These are phyloP conservation scores for Betula pendula DNA, from an alignment of 306 rosid genomes.

Conservation along the genomic window DNA sequence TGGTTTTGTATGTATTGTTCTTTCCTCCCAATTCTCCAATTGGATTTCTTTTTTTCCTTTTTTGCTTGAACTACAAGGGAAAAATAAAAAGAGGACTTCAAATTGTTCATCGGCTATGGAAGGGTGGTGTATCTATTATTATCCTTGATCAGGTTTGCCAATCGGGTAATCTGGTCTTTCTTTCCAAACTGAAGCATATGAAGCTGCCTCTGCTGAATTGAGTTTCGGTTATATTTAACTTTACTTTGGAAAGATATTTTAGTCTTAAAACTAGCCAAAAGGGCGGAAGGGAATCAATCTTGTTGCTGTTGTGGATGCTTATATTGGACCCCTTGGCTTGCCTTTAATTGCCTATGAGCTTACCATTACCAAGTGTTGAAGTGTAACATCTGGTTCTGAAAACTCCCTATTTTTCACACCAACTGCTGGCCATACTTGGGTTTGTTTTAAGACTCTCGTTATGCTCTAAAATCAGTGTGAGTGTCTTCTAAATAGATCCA, in stretches of 20 bases:
- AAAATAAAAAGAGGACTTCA: conserved; percentile 38
- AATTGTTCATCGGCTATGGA: conserved; percentile 22
- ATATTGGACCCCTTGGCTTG: neutral
- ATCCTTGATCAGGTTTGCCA: conserved; percentile 27
- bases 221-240: conserved; percentile 16
- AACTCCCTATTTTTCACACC: neutral
- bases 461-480: neutral
- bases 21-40: conserved; percentile 27
- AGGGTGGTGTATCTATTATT: conserved; percentile 22
- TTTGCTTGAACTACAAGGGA: conserved; percentile 32
- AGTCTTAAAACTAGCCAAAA: conserved; percentile 26
- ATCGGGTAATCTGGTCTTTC: conserved; percentile 16
- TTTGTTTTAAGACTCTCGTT: neutral
- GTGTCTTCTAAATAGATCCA: neutral
- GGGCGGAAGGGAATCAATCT: neutral
- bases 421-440: neutral
- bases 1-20: conserved; percentile 40
- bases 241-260: conserved; percentile 1
- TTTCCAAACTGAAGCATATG: conserved; percentile 24
- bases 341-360: conserved; percentile 4
- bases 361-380: neutral
- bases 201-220: conserved; percentile 27
- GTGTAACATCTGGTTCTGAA: conserved; percentile 1
- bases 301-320: conserved; percentile 11
- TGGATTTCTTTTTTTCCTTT: conserved; percentile 19